Conservation (phyloP, 371 early-diverging fungal species). For the Nematocida sp. region DNA sequence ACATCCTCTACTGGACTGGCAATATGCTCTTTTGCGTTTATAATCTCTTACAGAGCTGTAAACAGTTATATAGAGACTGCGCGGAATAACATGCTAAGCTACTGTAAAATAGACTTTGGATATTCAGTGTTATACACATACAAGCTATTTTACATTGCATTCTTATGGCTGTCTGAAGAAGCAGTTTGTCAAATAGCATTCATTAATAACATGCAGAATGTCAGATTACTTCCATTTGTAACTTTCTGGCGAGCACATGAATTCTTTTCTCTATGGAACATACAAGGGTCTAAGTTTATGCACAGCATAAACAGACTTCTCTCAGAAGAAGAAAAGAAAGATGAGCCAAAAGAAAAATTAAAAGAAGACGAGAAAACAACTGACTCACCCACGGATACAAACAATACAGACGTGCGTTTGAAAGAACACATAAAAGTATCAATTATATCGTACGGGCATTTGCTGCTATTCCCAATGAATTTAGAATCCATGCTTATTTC, state of each 20-base stretch:
- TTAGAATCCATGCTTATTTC: neutral
- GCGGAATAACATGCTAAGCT: no score
- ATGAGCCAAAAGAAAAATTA: constrained; percentile 8
- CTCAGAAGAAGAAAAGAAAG: neutral
- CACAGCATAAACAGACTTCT: neutral
- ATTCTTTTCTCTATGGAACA: constrained; percentile 39
- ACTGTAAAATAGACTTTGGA: neutral
- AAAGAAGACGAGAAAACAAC: neutral
- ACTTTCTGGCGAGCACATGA: neutral
- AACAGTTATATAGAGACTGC: neutral
- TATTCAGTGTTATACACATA: neutral
- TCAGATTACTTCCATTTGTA: neutral
- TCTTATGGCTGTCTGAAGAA: constrained; percentile 10
- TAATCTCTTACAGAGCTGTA: constrained; percentile 13
- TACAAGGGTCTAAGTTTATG: constrained; percentile 45
- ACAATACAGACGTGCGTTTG: neutral
- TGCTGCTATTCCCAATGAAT: constrained; percentile 34
- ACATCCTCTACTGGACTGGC: neutral
- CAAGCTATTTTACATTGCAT: constrained; percentile 15
- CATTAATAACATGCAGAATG: neutral
- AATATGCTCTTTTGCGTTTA: neutral
- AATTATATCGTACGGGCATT: constrained; percentile 24
- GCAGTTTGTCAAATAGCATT: neutral
- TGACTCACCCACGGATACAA: neutral
- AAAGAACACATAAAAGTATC: constrained; percentile 10